phyloP scores from a whole-genome alignment of 2,329 filamentous ascomycete species.

The Salinomyces thailandicus region DNA sequence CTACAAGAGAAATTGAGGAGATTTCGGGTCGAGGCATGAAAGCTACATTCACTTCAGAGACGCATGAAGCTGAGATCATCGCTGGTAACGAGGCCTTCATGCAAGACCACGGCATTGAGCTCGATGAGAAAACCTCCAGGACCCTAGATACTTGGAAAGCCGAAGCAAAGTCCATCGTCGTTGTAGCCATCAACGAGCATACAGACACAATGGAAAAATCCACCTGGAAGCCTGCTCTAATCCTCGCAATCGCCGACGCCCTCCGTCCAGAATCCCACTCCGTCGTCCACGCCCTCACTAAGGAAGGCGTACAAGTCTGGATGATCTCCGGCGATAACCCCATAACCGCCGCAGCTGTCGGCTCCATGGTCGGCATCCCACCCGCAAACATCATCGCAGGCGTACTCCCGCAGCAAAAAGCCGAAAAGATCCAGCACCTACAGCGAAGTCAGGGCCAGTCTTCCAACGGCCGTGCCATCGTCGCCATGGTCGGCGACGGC shows the following conservation, averaged over 20 bases:
- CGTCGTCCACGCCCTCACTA: constrained; percentile 48
- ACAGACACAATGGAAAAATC: neutral
- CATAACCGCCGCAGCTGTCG: constrained; percentile 75
- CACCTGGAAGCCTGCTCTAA: constrained; percentile 44
- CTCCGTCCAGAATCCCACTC: constrained; percentile 61
- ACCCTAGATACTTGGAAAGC: constrained; percentile 31
- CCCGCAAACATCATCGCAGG: constrained; percentile 68
- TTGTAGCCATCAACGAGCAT: constrained; percentile 25
- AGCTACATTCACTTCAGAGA: constrained; percentile 31
- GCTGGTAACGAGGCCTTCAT: constrained; percentile 68
- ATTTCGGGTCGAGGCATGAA: constrained; percentile 61
- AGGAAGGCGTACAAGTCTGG: constrained; percentile 63
- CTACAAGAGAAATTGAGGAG: constrained; percentile 41
- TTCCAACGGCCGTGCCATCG: constrained; percentile 38
- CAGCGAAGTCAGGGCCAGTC: constrained; percentile 20
- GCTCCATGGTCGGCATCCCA: constrained; percentile 62
- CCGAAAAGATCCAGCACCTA: constrained; percentile 51
- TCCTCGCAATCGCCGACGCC: constrained; percentile 70
- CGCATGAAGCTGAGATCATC: constrained; percentile 40
- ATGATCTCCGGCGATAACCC: constrained; percentile 89
- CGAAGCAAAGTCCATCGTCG: constrained; percentile 32
- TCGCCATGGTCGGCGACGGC: constrained; percentile 79
- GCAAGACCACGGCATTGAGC: constrained; percentile 27
- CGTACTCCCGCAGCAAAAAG: constrained; percentile 76
- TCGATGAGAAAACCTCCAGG: constrained; percentile 15